These are phyloP conservation scores for Tolypocladium endophyticum DNA, from an alignment of 2,329 filamentous ascomycete genomes.

Conservation along the genomic window DNA sequence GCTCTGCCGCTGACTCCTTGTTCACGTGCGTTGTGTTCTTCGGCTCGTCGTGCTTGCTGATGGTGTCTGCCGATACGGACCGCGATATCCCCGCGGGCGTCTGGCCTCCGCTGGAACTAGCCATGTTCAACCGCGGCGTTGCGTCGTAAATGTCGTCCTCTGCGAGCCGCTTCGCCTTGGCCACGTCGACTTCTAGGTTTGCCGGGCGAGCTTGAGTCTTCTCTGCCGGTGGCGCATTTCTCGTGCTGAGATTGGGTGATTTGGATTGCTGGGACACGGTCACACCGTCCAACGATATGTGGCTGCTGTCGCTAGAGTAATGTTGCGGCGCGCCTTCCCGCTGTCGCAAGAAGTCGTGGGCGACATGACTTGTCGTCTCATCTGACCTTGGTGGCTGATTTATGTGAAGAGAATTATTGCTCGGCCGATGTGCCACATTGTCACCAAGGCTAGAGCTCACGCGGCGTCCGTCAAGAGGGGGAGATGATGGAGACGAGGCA, in stretches of 20 bases:
- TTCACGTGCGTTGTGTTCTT: constrained; percentile 2
- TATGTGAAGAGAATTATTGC: neutral
- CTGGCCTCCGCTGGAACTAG: neutral
- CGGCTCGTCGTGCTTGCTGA: neutral
- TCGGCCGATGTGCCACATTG: neutral
- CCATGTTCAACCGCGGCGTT: constrained; percentile 13
- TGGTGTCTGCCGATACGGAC: constrained; percentile 1
- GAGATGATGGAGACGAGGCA: neutral
- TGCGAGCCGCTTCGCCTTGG: constrained; percentile 6
- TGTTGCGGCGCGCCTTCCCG: neutral
- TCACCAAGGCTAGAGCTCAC: neutral
- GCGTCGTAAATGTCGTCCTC: constrained; percentile 25
- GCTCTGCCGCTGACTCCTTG: constrained; percentile 17
- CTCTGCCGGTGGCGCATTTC: neutral
- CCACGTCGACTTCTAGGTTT: constrained; percentile 2
- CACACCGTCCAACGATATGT: neutral
- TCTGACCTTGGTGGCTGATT: neutral
- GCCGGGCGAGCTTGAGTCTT: neutral
- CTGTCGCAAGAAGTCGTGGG: neutral
- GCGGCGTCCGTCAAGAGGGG: neutral
- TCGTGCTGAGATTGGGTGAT: neutral
- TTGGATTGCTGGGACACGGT: constrained; percentile 1
- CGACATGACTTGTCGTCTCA: neutral
- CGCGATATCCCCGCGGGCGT: neutral
- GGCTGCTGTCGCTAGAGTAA: neutral